These are phyloP conservation scores for Begonia fuchsioides DNA, from an alignment of 306 rosid genomes.

Conservation along the genomic window DNA sequence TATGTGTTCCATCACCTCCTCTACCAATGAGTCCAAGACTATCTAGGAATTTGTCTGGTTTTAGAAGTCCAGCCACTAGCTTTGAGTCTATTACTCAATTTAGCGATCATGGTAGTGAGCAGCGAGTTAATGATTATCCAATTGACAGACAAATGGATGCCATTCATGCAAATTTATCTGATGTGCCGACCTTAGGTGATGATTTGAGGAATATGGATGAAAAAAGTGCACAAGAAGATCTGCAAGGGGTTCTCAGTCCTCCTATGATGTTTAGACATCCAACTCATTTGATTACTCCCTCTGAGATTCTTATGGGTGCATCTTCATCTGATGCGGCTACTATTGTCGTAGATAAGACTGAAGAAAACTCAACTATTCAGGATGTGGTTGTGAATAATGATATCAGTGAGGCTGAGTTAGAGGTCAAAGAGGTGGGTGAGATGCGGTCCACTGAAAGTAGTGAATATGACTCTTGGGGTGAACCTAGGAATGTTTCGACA, in stretches of 20 bases:
- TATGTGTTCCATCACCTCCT: too few relatives aligned
- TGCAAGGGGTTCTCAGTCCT: constrained; percentile 42
- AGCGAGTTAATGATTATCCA: constrained; percentile 42
- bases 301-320: constrained; percentile 61
- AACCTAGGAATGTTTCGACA: constrained; percentile 30
- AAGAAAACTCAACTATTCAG: constrained; percentile 51
- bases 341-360: constrained; percentile 45
- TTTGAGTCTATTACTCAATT: constrained; percentile 25
- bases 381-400: constrained; percentile 53
- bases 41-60: constrained; percentile 72
- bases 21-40: constrained; percentile 77
- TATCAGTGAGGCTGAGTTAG: constrained; percentile 53
- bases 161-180: constrained; percentile 45
- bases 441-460: constrained; percentile 40
- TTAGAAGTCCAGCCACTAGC: constrained; percentile 48
- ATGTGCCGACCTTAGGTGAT: constrained; percentile 33
- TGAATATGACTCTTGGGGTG: constrained; percentile 42
- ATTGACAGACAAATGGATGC: constrained; percentile 61
- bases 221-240: constrained; percentile 52
- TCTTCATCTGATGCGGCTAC: constrained; percentile 54
- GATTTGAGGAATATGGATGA: constrained; percentile 44
- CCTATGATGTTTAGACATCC: constrained; percentile 66
- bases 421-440: constrained; percentile 78
- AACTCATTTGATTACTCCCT: constrained; percentile 84
- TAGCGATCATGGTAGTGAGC: constrained; percentile 52